phyloP scores from a whole-genome alignment of 2,329 filamentous ascomycete species.

The Xylaria sp. region DNA sequence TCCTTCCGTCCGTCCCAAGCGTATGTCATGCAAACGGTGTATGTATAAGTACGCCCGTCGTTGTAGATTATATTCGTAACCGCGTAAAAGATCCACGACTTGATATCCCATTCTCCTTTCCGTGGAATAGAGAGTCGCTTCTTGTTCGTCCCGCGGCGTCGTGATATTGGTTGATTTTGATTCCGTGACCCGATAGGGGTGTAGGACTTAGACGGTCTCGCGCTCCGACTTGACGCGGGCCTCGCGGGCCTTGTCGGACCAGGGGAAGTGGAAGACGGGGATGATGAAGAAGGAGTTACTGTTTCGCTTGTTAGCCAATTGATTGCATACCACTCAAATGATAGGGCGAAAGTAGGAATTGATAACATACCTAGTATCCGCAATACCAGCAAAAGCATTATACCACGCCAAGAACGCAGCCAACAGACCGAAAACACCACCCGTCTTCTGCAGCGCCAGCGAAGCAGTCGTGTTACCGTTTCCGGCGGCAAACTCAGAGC shows the following conservation, averaged over 20 bases:
- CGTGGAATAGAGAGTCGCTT: not conserved
- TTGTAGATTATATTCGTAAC: too few relatives aligned
- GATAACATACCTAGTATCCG: constrained; percentile 57
- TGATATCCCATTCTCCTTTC: too few relatives aligned
- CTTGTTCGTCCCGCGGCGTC: not conserved
- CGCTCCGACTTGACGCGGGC: constrained; percentile 49
- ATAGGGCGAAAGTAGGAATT: not conserved
- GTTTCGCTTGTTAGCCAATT: constrained; percentile 14
- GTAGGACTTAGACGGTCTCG: constrained; percentile 27
- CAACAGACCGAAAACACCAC: constrained; percentile 74
- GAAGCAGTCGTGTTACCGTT: constrained; percentile 44
- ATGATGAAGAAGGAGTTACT: constrained; percentile 88
- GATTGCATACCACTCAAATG: not conserved
- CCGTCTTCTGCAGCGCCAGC: constrained; percentile 57
- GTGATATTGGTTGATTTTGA: not conserved
- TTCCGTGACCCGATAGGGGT: not conserved
- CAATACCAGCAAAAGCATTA: constrained; percentile 76
- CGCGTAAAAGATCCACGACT: too few relatives aligned
- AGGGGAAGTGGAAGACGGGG: constrained; percentile 90
- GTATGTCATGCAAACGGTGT: too few relatives aligned
- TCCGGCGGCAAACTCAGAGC: constrained; percentile 54
- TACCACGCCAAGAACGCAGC: constrained; percentile 84
- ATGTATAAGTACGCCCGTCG: too few relatives aligned
- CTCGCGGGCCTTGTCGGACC: constrained; percentile 73
- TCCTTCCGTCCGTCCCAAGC: too few relatives aligned